A percentile compares a stretch with the other conserved stretches of the same genome.
Conservation (phyloP, 2,329 filamentous ascomycete genomes). For the Trichoderma brevicompactum region DNA sequence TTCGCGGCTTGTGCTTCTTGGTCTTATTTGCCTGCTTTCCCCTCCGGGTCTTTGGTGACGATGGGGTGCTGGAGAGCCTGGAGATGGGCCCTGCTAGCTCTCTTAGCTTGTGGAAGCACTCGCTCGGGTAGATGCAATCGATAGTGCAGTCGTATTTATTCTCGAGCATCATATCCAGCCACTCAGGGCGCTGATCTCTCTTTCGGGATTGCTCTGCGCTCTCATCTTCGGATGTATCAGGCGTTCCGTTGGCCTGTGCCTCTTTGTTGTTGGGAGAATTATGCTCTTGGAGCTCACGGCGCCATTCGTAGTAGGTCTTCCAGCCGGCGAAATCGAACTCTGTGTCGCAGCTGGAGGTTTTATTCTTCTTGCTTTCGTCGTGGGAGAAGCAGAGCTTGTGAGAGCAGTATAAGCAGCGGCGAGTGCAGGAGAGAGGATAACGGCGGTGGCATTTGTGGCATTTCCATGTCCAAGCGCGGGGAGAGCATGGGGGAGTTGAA, state of each 20-base stretch:
- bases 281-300: slow-evolving; percentile 32
- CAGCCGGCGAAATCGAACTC: slow-evolving; percentile 33
- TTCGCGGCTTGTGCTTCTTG: neutral
- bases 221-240: neutral
- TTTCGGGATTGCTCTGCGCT: slow-evolving; percentile 6
- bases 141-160: slow-evolving; percentile 32
- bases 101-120: slow-evolving; percentile 32
- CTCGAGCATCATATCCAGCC: neutral
- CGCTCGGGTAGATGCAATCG: slow-evolving; percentile 36
- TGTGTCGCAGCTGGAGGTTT: neutral
- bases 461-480: slow-evolving; percentile 6
- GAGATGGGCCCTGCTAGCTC: neutral
- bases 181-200: slow-evolving; percentile 3
- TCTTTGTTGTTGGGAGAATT: neutral
- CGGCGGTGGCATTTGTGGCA: slow-evolving; percentile 5
- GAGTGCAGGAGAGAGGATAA: neutral
- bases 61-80: neutral
- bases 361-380: neutral
- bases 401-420: slow-evolving; percentile 1
- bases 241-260: neutral
- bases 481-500: no score
- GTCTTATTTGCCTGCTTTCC: neutral
- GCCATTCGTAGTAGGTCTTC: slow-evolving; percentile 39
- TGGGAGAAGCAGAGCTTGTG: neutral
- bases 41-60: neutral